A percentile compares a stretch with the other conserved stretches of the same genome.
Evolutionary conservation across 2,329 filamentous ascomycete genomes (phyloP).

Genomic region (Claviceps monticola): DNA sequence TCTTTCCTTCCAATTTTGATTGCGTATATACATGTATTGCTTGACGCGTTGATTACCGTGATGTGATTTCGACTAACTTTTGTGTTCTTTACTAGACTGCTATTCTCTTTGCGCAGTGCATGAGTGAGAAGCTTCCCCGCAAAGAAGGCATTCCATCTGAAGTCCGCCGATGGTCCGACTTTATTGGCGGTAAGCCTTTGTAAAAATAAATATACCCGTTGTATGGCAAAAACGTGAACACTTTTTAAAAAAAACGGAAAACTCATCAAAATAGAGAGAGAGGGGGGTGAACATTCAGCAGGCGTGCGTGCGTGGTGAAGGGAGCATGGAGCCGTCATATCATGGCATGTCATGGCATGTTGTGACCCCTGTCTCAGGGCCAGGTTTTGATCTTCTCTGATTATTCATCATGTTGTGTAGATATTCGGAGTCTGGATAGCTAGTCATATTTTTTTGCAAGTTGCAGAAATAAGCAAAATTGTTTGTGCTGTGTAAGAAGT

Average conservation of each 20-base stretch:
- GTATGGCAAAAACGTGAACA: neutral
- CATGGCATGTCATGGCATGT: no score
- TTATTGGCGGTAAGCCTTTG: constrained; percentile 74
- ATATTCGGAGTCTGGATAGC: constrained; percentile 12
- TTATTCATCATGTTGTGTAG: constrained; percentile 5
- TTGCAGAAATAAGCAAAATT: no score
- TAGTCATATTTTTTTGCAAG: neutral
- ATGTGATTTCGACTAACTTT: neutral
- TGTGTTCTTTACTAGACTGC: constrained; percentile 53
- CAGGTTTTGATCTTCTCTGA: neutral
- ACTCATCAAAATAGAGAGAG: constrained; percentile 20
- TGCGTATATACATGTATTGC: neutral
- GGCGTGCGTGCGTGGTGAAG: no score
- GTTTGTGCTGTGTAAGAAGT: no score
- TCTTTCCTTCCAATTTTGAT: neutral
- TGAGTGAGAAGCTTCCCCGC: constrained; percentile 90
- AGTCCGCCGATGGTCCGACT: constrained; percentile 90
- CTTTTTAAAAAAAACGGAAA: neutral
- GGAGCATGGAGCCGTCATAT: no score
- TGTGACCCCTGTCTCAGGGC: no score
- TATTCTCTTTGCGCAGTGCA: constrained; percentile 88
- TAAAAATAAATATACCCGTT: constrained; percentile 17
- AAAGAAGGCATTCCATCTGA: constrained; percentile 79
- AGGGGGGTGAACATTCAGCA: no score
- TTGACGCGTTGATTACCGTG: neutral